Evolutionary conservation across 495 filamentous ascomycete species (phyloP).

Genomic region (Xylaria cubensis): DNA sequence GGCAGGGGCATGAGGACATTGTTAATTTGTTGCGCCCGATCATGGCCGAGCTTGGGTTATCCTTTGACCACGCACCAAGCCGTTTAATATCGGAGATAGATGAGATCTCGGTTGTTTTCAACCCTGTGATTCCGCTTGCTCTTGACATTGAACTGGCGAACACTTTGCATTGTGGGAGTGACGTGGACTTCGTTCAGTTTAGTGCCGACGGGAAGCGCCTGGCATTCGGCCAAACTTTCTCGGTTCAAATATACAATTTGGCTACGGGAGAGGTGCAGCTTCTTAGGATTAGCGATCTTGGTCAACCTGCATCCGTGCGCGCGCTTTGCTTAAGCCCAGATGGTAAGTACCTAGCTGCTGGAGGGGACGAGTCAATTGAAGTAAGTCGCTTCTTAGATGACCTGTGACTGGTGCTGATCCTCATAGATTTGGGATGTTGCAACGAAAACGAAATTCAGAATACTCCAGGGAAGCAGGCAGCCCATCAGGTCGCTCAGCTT

Average conservation of each 20-base stretch:
- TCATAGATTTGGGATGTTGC: slow-evolving; percentile 10
- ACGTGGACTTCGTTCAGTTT: neutral
- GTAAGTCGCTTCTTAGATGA: neutral
- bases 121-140: neutral
- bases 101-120: neutral
- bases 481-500: neutral
- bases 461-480: too few species aligned
- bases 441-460: too few species aligned
- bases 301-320: too few species aligned
- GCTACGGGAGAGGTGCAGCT: neutral
- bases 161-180: neutral
- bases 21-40: neutral
- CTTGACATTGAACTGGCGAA: neutral
- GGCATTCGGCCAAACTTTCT: neutral
- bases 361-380: neutral
- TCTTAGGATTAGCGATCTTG: too few species aligned
- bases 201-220: neutral
- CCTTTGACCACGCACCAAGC: too few species aligned
- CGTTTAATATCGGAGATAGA: neutral
- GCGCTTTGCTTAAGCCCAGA: slow-evolving; percentile 16
- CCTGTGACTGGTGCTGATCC: neutral
- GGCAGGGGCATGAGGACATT: neutral
- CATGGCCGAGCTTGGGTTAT: neutral
- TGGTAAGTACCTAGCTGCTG: neutral
- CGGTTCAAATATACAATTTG: neutral